phyloP scores from a whole-genome alignment of 345 rosid species.

The Boechera divaricarpa region DNA sequence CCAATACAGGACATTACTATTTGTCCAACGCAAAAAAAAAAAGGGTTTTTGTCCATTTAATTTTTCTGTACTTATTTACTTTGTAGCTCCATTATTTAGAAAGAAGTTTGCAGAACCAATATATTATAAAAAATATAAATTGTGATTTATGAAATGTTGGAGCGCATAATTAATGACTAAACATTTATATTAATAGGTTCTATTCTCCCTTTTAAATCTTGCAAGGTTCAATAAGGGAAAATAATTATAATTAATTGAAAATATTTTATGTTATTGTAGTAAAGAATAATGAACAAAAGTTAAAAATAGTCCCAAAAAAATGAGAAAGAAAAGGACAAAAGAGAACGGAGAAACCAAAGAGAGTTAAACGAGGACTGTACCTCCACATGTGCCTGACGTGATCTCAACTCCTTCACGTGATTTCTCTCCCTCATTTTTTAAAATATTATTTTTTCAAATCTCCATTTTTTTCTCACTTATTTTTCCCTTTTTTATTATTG shows the following conservation, averaged over 20 bases:
- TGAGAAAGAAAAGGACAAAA: conserved; percentile 28
- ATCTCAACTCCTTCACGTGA: conserved; percentile 47
- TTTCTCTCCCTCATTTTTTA: conserved; percentile 14
- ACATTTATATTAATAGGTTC: not conserved
- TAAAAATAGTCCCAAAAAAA: not conserved
- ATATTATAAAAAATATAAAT: not conserved
- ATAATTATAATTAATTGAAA: not conserved
- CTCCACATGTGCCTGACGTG: conserved; percentile 44
- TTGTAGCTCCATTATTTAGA: not conserved
- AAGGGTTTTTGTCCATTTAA: conserved; percentile 1
- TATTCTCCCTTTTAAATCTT: not conserved
- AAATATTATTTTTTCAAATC: not conserved
- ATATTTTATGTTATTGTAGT: not conserved
- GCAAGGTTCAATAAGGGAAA: too few relatives aligned
- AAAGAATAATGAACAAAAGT: not conserved
- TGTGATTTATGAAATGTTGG: not conserved
- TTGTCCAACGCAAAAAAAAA: conserved; percentile 3
- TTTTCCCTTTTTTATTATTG: not conserved
- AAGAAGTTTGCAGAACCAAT: not conserved
- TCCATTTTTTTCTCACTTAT: not conserved
- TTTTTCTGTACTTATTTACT: not conserved
- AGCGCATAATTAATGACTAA: not conserved
- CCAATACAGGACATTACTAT: conserved; percentile 11
- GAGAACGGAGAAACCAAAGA: conserved; percentile 51
- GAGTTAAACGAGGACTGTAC: conserved; percentile 26